Base-by-base conservation (phyloP, 495 filamentous ascomycete genomes). In the Lophiotrema nucula region DNA sequence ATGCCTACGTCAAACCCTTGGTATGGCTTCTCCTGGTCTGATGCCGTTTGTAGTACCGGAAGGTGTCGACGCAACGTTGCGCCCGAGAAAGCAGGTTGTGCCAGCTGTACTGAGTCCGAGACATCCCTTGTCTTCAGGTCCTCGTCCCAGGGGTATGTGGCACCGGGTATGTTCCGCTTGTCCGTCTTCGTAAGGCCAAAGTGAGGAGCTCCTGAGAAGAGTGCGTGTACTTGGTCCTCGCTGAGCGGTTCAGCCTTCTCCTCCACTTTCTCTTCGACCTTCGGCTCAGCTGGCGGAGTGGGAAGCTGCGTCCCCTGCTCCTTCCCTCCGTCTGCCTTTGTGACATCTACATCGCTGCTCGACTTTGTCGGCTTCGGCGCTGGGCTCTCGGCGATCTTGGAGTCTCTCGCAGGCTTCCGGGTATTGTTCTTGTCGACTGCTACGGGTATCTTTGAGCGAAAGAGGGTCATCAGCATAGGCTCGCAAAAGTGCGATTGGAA, bases 141-240 rank as follows among this genome's bases (percentile, higher is more conserved):
- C 46, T 83, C 80, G 71, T 89, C 82, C 79, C 84, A 88, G 0
- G 87, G 87, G 55, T 85, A 89, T 13, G 84, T 79, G 12, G 85
- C 85, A 37, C 79, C 80, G 28, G 86, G 86, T 62, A 84, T 81
- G 51, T 76, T 70, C 69, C 77, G 63, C 73, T 79, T 69, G 74
- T 83, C 64, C 73, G 76, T 72, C 24, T 67, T 69, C 31, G 73
- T 70, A 27, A 79, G 67, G 61, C 85, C 77, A 68, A 87, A 90
- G 65, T 88, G 87, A 33, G 87, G 87, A 13, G 87, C 87, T n/a
- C 86, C 87, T 25, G 86, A 88, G 67, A 90, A 86, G 31, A 90
- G 75, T 45, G 81, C 80, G 67, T 86, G 84, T 54, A 88, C 68
- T 45, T 89, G 85, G 21, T 77, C 72, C 23, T 79, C 78, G 25